These are phyloP conservation scores for Paramecium caudatum DNA, from an alignment of 73 alveolate species.

Conservation along the genomic window DNA sequence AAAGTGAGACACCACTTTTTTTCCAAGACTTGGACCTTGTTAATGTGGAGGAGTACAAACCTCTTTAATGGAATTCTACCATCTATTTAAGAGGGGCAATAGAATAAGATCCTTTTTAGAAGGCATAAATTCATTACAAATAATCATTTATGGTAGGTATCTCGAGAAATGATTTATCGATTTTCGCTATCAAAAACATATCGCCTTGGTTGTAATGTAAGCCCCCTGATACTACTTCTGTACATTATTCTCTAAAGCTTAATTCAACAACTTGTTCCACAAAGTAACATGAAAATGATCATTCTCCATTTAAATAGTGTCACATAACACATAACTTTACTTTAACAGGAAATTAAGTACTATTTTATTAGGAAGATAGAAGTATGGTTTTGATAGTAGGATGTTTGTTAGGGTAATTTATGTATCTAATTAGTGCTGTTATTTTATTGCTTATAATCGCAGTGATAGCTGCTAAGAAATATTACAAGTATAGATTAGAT, in stretches of 20 bases:
- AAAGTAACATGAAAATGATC: constrained; percentile 13
- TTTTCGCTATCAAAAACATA: constrained; percentile 6
- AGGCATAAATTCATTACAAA: neutral
- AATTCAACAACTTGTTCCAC: constrained; percentile 37
- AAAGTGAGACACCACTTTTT: neutral
- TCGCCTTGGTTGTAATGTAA: constrained; percentile 57
- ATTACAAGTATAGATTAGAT: too few relatives aligned
- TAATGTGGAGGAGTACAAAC: constrained; percentile 42
- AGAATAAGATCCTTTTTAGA: constrained; percentile 49
- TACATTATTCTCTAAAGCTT: neutral
- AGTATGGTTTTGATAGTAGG: neutral
- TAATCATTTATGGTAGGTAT: constrained; percentile 67
- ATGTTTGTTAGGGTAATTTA: neutral
- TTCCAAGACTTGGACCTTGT: constrained; percentile 11
- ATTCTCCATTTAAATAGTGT: constrained; percentile 58
- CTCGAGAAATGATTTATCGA: neutral
- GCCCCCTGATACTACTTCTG: neutral
- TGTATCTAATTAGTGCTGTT: neutral
- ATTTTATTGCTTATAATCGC: too few relatives aligned
- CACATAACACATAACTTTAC: constrained; percentile 19
- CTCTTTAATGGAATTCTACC: neutral
- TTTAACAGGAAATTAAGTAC: neutral
- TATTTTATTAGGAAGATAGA: constrained; percentile 6
- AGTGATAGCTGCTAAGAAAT: too few relatives aligned
- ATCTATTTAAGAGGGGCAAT: neutral